Evolutionary conservation across 2,329 filamentous ascomycete genomes (phyloP).

Genomic region (Macrophomina phaseolina): DNA sequence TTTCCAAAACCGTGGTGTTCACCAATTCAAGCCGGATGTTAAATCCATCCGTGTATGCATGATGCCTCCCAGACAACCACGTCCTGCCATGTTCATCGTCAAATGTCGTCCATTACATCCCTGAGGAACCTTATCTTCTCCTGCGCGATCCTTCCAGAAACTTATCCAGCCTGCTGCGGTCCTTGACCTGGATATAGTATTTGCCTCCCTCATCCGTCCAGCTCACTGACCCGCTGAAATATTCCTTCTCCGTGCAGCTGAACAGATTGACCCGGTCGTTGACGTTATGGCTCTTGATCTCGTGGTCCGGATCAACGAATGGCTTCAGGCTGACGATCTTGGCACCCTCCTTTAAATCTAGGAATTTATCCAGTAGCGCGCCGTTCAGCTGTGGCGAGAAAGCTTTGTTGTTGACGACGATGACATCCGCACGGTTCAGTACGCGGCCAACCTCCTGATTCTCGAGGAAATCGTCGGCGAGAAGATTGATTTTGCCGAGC

Average conservation of each 20-base stretch:
- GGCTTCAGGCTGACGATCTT: slow-evolving; percentile 90
- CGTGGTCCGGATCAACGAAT: slow-evolving; percentile 82
- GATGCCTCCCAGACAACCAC: not conserved
- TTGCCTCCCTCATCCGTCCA: slow-evolving; percentile 86
- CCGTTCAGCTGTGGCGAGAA: slow-evolving; percentile 90
- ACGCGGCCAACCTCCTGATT: slow-evolving; percentile 72
- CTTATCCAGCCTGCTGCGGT: slow-evolving; percentile 19
- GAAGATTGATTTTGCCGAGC: slow-evolving; percentile 78
- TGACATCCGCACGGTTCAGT: slow-evolving; percentile 86
- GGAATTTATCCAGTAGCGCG: slow-evolving; percentile 82
- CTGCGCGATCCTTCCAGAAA: slow-evolving; percentile 15
- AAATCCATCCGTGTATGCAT: not conserved
- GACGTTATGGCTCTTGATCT: slow-evolving; percentile 81
- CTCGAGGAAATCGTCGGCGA: slow-evolving; percentile 83
- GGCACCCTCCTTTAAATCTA: slow-evolving; percentile 90
- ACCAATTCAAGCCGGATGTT: slow-evolving; percentile 2
- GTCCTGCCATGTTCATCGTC: not conserved
- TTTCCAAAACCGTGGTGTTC: not conserved
- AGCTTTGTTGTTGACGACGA: slow-evolving; percentile 97
- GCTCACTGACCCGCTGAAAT: slow-evolving; percentile 75
- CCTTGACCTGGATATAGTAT: slow-evolving; percentile 62
- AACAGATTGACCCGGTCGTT: slow-evolving; percentile 56
- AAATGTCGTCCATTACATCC: slow-evolving; percentile 1
- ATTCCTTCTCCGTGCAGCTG: slow-evolving; percentile 68
- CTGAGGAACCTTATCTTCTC: not conserved